phyloP scores from a whole-genome alignment of 2,329 filamentous ascomycete species.

The Magnaporthiopsis incrustans region DNA sequence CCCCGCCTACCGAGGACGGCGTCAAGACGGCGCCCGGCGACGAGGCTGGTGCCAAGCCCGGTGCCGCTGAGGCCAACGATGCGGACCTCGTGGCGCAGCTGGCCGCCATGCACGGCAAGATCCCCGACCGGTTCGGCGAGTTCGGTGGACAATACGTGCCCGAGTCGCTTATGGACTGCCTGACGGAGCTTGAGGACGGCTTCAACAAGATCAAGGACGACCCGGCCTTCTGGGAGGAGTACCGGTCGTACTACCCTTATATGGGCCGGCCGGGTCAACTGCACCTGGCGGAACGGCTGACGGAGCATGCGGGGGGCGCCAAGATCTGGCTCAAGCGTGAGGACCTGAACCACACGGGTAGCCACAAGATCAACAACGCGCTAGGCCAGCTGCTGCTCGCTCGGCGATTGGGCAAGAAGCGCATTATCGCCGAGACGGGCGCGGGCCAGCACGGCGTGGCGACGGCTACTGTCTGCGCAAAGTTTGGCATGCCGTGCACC shows the following conservation, averaged over 20 bases:
- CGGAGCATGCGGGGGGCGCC: conserved; percentile 80
- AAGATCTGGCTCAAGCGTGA: conserved; percentile 98
- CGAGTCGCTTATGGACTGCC: conserved; percentile 94
- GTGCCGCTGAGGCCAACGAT: conserved; percentile 46
- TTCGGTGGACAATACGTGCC: conserved; percentile 97
- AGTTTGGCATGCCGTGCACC: conserved; percentile 96
- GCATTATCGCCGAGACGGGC: conserved; percentile 96
- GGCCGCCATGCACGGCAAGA: conserved; percentile 69
- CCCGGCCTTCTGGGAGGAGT: conserved; percentile 94
- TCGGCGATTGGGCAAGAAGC: conserved; percentile 79
- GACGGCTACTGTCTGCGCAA: conserved; percentile 93
- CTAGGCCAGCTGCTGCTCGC: conserved; percentile 88
- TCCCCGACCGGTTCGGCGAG: conserved; percentile 84
- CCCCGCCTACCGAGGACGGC: conserved; percentile 55
- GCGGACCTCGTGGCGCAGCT: conserved; percentile 71
- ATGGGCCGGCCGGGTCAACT: conserved; percentile 93
- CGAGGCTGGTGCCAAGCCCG: conserved; percentile 57
- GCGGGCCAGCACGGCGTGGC: conserved; percentile 97
- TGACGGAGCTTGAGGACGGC: conserved; percentile 81
- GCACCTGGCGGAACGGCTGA: conserved; percentile 81
- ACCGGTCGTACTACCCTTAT: conserved; percentile 89
- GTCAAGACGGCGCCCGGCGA: conserved; percentile 34
- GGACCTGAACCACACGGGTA: conserved; percentile 95
- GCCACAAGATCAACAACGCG: conserved; percentile 99
- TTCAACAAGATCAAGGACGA: conserved; percentile 86